These are phyloP conservation scores for Trypanosoma cruzi DNA, from an alignment of 208 protist species.

Conservation along the genomic window DNA sequence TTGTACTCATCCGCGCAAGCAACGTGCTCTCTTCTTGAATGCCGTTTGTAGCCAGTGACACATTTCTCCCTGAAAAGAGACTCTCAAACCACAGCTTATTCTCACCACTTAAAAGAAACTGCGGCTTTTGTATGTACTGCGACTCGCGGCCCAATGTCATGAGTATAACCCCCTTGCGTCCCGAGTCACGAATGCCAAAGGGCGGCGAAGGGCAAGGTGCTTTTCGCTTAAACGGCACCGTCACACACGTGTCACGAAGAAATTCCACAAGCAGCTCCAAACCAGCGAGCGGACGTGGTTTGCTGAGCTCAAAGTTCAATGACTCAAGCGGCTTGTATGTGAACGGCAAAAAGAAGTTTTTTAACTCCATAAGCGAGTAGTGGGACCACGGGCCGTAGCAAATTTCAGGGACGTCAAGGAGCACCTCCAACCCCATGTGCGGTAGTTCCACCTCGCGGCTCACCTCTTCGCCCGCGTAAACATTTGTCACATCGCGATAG, in stretches of 20 bases:
- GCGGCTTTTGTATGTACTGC: conserved; percentile 82
- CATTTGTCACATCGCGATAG: conserved; percentile 81
- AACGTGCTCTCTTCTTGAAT: conserved; percentile 65
- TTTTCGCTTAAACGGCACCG: conserved; percentile 84
- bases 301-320: conserved; percentile 63
- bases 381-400: conserved; percentile 85
- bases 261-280: conserved; percentile 85
- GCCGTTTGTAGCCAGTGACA: conserved; percentile 68
- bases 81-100: conserved; percentile 68
- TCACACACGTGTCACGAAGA: conserved; percentile 58
- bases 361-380: conserved; percentile 81
- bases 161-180: conserved; percentile 58
- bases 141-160: conserved; percentile 63
- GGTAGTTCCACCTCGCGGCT: conserved; percentile 55
- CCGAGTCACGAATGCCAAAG: conserved; percentile 83
- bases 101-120: conserved; percentile 65
- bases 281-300: conserved; percentile 69
- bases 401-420: conserved; percentile 68
- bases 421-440: conserved; percentile 71
- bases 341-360: conserved; percentile 76
- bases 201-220: conserved; percentile 70
- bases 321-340: conserved; percentile 72
- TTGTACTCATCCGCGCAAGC: conserved; percentile 45
- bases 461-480: conserved; percentile 78
- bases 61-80: conserved; percentile 61